phyloP scores from a whole-genome alignment of 2,329 filamentous ascomycete genomes.

The Pseudogymnoascus sp. region DNA sequence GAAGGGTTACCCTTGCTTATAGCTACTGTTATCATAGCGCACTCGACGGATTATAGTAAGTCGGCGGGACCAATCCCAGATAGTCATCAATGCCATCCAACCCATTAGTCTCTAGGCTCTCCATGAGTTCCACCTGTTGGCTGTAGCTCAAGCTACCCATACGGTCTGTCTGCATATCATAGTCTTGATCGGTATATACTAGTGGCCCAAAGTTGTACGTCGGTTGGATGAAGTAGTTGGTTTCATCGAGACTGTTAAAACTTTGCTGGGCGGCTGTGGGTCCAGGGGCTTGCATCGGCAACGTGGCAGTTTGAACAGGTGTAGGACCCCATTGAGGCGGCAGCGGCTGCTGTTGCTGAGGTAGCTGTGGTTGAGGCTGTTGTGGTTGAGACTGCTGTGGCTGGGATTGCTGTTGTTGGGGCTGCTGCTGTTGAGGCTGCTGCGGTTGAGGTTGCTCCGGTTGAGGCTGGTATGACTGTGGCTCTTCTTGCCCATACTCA shows the following conservation, averaged over 20 bases:
- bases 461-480: neutral
- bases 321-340: constrained; percentile 24
- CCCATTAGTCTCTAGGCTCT: constrained; percentile 62
- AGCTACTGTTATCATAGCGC: neutral
- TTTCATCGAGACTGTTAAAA: constrained; percentile 17
- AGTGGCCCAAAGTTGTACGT: constrained; percentile 23
- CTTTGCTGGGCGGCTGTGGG: neutral
- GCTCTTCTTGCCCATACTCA: constrained; percentile 27
- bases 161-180: constrained; percentile 39
- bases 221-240: constrained; percentile 24
- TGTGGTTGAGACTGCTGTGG: neutral
- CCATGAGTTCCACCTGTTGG: constrained; percentile 77
- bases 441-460: neutral
- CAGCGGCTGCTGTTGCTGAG: constrained; percentile 22
- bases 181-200: constrained; percentile 33
- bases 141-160: constrained; percentile 67
- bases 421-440: neutral
- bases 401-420: neutral
- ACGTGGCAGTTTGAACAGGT: neutral
- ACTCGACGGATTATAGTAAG: constrained; percentile 6
- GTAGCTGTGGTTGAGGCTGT: neutral
- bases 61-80: neutral
- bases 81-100: constrained; percentile 48
- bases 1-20: too few species aligned
- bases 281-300: neutral